phyloP scores from a whole-genome alignment of 345 rosid genomes.

The Durio zibethinus region DNA sequence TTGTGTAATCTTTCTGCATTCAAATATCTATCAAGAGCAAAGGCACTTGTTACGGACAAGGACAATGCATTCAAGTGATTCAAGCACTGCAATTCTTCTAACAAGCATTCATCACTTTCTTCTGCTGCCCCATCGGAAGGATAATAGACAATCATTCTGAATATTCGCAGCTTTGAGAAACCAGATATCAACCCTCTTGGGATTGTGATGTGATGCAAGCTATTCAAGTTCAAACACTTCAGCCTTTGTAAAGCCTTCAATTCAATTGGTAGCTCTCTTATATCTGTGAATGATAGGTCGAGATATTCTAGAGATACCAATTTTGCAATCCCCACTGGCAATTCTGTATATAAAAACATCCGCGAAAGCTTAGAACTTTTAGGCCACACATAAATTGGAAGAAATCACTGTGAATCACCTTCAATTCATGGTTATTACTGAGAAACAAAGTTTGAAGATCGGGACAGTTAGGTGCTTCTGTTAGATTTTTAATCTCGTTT shows the following conservation, averaged over 20 bases:
- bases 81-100: constrained; percentile 14
- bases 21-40: background rate
- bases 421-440: background rate
- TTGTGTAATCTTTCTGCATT: background rate
- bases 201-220: constrained; percentile 5
- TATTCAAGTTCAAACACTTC: constrained; percentile 19
- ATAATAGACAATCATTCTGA: constrained; percentile 1
- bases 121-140: background rate
- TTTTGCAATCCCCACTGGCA: constrained; percentile 25
- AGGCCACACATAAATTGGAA: constrained; percentile 26
- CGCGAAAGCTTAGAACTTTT: constrained; percentile 16
- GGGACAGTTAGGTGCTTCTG: constrained; percentile 13
- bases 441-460: constrained; percentile 32
- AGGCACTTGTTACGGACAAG: background rate
- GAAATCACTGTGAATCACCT: constrained; percentile 11
- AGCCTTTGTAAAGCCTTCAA: constrained; percentile 24
- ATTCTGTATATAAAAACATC: too few relatives aligned
- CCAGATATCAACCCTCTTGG: constrained; percentile 11
- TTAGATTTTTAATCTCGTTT: constrained; percentile 17
- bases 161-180: background rate
- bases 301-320: constrained; percentile 22
- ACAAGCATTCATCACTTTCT: background rate
- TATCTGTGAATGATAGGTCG: constrained; percentile 20
- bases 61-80: background rate
- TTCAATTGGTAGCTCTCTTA: constrained; percentile 25